Conservation (phyloP, 768 basidiomycete species). For the Cystobasidium onofrii region DNA sequence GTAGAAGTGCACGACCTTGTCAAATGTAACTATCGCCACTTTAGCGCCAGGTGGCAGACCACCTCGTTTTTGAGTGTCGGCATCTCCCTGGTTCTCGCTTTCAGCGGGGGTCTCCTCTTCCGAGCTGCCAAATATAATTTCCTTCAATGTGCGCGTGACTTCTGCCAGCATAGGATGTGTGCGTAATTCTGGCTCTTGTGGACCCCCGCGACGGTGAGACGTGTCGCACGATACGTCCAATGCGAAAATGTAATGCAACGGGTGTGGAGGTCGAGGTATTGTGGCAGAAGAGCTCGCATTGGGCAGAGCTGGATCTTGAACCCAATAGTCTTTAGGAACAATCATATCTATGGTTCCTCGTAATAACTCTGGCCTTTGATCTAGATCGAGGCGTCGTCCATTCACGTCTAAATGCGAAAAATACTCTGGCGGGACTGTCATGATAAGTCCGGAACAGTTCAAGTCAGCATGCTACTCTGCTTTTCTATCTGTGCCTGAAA, state of each 20-base stretch:
- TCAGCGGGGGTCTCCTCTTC: constrained; percentile 43
- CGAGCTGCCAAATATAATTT: constrained; percentile 58
- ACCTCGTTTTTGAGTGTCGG: constrained; percentile 1
- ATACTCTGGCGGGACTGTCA: constrained; percentile 66
- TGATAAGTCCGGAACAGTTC: no score
- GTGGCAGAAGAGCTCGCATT: constrained; percentile 41
- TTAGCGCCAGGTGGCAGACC: constrained; percentile 41
- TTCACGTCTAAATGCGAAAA: constrained; percentile 74
- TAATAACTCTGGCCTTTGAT: constrained; percentile 72
- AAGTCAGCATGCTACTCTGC: no score
- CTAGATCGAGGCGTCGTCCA: constrained; percentile 68
- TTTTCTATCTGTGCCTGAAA: no score
- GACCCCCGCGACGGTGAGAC: constrained; percentile 57
- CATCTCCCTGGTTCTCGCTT: constrained; percentile 34
- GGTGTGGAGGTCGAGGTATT: constrained; percentile 56
- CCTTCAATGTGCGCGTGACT: constrained; percentile 58
- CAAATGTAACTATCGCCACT: constrained; percentile 77
- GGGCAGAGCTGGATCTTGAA: constrained; percentile 47
- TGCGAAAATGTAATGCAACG: constrained; percentile 72
- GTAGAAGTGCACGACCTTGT: constrained; percentile 73
- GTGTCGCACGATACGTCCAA: constrained; percentile 67
- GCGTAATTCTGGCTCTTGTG: constrained; percentile 7
- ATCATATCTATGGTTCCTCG: constrained; percentile 86
- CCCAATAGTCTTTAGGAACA: constrained; percentile 79
- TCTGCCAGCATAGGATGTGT: constrained; percentile 52